Evolutionary conservation across 129 eudicot species (phyloP), one percentile per base, ranked within the genome.

Genomic region (Tagetes patula): DNA sequence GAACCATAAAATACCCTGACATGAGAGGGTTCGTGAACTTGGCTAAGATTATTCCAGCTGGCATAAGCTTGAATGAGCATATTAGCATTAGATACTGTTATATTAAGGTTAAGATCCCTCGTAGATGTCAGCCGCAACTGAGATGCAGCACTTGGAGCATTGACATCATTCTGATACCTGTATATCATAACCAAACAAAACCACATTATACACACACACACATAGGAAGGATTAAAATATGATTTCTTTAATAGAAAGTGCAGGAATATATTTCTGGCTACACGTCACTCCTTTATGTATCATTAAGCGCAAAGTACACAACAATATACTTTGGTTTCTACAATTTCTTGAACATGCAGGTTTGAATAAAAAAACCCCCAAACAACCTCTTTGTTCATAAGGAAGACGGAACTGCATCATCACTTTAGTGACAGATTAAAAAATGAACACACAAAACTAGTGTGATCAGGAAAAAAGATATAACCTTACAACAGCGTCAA

Each of bases 31-130:
- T 86, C 85, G 65, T 85, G 86, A 73, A 78, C 89, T 69, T 81
- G 80, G 69, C 85, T 82, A 75, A 90, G 97, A 69, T 86, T 88
- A 62, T 76, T 90, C 99, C 99, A 94, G 81, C 99, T 94, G 11
- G 99, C 97, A 85, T 88, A 94, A 62, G 99, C 99, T 86, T 94
- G 99, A 77, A 90, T 79, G 70, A 90, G 68, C 89, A 82, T 94
- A 77, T 94, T 94, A 49, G 94, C 88, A 83, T 94, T 94, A 47
- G 96, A 90, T 14, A 88, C 89, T 10, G 96, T 86, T 64, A 94
- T 81, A 79, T 94, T 94, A 61, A 94, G 40, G 77, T 90, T 94
- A 56, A 94, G 87, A 80, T 88, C 96, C 70, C 87, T 85, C 32
- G 91, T 88, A 73, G 96, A 77, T 48, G 97, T 88, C 49, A 94